These are phyloP conservation scores for Penicillium lagena DNA, from an alignment of 495 filamentous ascomycete genomes.

Conservation along the genomic window DNA sequence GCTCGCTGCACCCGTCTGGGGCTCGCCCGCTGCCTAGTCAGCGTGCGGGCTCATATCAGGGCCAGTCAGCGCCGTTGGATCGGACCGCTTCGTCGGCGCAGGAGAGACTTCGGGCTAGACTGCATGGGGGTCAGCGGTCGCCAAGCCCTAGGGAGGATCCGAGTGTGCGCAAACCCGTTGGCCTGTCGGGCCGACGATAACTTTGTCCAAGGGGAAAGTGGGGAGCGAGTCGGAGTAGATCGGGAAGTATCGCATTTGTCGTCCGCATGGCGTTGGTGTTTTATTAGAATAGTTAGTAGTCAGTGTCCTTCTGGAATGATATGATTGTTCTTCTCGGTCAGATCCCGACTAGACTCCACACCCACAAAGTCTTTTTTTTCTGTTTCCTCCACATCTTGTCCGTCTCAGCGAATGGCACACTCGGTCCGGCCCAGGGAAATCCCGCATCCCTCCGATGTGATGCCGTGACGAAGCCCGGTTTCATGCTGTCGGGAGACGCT, in stretches of 20 bases:
- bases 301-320: too few relatives aligned
- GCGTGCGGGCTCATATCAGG: slow-evolving; percentile 56
- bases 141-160: slow-evolving; percentile 33
- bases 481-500: neutral
- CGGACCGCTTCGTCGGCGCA: slow-evolving; percentile 51
- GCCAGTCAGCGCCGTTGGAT: slow-evolving; percentile 45
- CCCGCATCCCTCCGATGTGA: slow-evolving; percentile 2
- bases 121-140: slow-evolving; percentile 48
- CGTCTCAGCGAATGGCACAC: slow-evolving; percentile 9
- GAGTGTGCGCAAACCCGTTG: slow-evolving; percentile 31
- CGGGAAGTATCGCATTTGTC: slow-evolving; percentile 10
- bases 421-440: slow-evolving; percentile 11
- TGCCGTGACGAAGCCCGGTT: too few relatives aligned
- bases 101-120: slow-evolving; percentile 59
- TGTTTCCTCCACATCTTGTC: neutral
- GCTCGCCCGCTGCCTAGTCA: slow-evolving; percentile 63
- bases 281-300: neutral
- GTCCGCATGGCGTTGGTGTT: slow-evolving; percentile 20
- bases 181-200: slow-evolving; percentile 11
- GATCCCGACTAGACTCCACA: too few relatives aligned
- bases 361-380: too few relatives aligned
- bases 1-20: slow-evolving; percentile 30
- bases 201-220: neutral
- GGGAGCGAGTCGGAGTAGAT: slow-evolving; percentile 1
- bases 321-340: too few relatives aligned